Evolutionary conservation across 139 green algal species (phyloP), one percentile per base, ranked within the genome.

Genomic region (Chloropicon primus): DNA sequence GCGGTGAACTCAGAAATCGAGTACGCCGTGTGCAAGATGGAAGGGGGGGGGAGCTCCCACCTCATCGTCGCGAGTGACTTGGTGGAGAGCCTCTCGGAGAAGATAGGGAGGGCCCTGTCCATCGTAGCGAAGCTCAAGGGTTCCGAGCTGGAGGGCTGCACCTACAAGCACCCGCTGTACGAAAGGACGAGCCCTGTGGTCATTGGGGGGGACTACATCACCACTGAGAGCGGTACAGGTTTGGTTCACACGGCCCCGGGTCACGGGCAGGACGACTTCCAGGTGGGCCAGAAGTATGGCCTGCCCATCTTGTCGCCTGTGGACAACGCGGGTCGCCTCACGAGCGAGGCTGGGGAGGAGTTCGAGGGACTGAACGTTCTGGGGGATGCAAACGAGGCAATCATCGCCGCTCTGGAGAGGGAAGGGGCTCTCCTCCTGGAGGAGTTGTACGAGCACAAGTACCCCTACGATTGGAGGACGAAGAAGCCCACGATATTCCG

Each of bases 401-500:
- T 98, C 29, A 85, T 97, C 0, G 81, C 85, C 22, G 91, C 89
- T 10, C 80, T 97, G 76, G 23, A 77, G 2, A 77, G 82, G 2
- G 83, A 24, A 21, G 76, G 71, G 72, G 85, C 82, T 5, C 88
- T 99, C 77, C 80, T 99, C 25, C 80, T 87, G 83, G 87, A 95
- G 85, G 93, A 99, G 83, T 21, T 72, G 24, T 99, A 99, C 82
- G 87, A 79, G 25, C 96, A 99, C 93, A 98, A 97, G 87, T 98
- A 99, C 85, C 95, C 96, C 0, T 99, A 99, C 82, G 96, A 99
- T 86, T 99, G 96, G 96, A 87, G 96, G 28, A 99, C 94, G 28
- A 99, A 99, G 87, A 95, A 97, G 82, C 96, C 96, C 1, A 98
- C 94, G 81, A 99, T 99, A 82, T 98, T 98, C 84, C 87, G 95